phyloP scores from a whole-genome alignment of 768 basidiomycete species.

The Leucosporidium scottii region DNA sequence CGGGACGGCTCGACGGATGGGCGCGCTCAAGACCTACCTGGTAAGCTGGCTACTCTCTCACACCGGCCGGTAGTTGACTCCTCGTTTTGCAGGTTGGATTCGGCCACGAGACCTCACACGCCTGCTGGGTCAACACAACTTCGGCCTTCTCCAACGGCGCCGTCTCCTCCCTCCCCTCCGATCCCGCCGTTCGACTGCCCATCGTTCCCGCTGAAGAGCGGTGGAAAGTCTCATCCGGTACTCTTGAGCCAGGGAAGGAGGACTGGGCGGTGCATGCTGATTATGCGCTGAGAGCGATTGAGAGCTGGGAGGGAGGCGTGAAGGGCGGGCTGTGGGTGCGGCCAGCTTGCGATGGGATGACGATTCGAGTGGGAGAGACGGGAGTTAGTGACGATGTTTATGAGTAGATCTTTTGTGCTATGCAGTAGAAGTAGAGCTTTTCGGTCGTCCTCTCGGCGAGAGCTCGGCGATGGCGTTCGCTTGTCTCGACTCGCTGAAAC shows the following conservation, averaged over 20 bases:
- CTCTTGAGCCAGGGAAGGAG: constrained; percentile 6
- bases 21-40: constrained; percentile 60
- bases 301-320: constrained; percentile 13
- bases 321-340: constrained; percentile 19
- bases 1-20: constrained; percentile 52
- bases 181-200: neutral
- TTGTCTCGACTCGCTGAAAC: no score
- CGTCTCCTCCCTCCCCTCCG: neutral
- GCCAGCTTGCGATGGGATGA: constrained; percentile 31
- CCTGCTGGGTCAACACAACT: constrained; percentile 12
- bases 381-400: constrained; percentile 20
- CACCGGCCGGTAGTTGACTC: neutral
- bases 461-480: no score
- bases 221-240: constrained; percentile 12
- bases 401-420: neutral
- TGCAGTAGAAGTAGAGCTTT: no score
- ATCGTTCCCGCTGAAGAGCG: neutral
- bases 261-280: constrained; percentile 2
- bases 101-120: constrained; percentile 30
- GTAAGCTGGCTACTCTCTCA: constrained; percentile 52
- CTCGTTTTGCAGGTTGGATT: constrained; percentile 21
- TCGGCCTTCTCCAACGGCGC: constrained; percentile 3
- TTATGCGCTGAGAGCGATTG: constrained; percentile 8
- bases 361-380: neutral
- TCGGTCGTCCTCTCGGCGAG: no score